Conservation (phyloP, 2,329 filamentous ascomycete genomes). For the Trichoderma atroviride region DNA sequence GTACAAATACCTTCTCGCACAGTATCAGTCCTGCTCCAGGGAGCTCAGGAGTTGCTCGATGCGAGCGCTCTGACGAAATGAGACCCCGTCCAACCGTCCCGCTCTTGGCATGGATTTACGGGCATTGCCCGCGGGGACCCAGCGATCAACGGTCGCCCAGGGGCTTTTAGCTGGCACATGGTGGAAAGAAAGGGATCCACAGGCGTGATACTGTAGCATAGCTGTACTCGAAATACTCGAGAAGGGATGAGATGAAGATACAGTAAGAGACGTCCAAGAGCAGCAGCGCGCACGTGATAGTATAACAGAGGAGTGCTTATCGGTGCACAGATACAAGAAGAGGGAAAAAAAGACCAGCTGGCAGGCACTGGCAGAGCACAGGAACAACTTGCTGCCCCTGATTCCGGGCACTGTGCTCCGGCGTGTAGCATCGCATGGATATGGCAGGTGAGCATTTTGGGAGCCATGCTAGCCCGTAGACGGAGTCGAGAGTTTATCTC, state of each 20-base stretch:
- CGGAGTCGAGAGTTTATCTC: background rate
- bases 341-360: background rate
- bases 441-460: background rate
- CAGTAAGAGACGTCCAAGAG: background rate
- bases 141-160: constrained; percentile 19
- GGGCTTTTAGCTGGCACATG: constrained; percentile 3
- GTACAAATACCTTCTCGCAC: background rate
- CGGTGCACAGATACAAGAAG: background rate
- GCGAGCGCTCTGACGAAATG: constrained; percentile 13
- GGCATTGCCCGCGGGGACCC: constrained; percentile 15
- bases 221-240: background rate
- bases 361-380: background rate
- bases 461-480: background rate
- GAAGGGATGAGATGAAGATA: background rate
- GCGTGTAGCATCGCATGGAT: background rate
- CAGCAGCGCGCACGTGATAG: background rate
- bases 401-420: background rate
- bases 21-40: background rate
- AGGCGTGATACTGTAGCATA: background rate
- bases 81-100: constrained; percentile 14
- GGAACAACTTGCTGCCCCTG: background rate
- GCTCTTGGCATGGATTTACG: constrained; percentile 19
- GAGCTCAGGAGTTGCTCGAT: constrained; percentile 3
- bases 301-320: background rate
- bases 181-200: background rate